Percentiles rank a stretch among this genome's conserved stretches.
Evolutionary conservation across 768 basidiomycete species (phyloP).

Genomic region (Boletus speciosus): DNA sequence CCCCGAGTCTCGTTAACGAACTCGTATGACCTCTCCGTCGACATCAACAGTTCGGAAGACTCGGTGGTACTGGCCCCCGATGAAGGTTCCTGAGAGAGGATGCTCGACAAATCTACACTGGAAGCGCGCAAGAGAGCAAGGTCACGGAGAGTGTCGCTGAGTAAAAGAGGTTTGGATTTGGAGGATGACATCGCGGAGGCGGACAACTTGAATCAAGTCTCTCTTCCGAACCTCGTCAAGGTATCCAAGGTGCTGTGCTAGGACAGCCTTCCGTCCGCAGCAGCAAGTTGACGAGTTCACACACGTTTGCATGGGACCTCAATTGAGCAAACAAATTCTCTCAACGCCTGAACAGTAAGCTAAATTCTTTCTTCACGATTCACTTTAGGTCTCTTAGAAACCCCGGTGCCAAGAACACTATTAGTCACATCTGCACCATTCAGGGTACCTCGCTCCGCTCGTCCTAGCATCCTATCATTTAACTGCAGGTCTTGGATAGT

Average conservation of each 20-base stretch:
- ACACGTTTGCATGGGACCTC: too few relatives aligned
- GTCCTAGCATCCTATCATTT: background rate
- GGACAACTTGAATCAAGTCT: background rate
- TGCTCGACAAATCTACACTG: slow-evolving; percentile 38
- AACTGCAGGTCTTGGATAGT: background rate
- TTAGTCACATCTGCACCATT: background rate
- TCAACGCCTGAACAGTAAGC: too few relatives aligned
- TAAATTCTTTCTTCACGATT: too few relatives aligned
- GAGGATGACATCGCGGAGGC: slow-evolving; percentile 18
- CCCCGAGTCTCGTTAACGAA: slow-evolving; percentile 57
- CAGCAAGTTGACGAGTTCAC: too few relatives aligned
- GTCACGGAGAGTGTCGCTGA: slow-evolving; percentile 61
- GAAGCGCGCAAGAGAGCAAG: slow-evolving; percentile 68
- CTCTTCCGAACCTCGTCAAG: background rate
- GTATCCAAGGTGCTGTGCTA: background rate
- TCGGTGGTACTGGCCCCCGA: slow-evolving; percentile 1
- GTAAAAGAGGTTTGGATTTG: slow-evolving; percentile 46
- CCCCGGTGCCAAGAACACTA: background rate
- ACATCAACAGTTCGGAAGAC: slow-evolving; percentile 12
- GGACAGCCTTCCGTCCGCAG: background rate
- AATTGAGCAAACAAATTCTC: too few relatives aligned
- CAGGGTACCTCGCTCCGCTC: background rate
- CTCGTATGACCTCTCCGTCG: slow-evolving; percentile 47
- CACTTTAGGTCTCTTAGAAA: too few relatives aligned
- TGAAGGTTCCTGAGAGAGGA: slow-evolving; percentile 21